Base-by-base conservation (phyloP, 179 eudicot species). In the Sideroxylon spinosum region DNA sequence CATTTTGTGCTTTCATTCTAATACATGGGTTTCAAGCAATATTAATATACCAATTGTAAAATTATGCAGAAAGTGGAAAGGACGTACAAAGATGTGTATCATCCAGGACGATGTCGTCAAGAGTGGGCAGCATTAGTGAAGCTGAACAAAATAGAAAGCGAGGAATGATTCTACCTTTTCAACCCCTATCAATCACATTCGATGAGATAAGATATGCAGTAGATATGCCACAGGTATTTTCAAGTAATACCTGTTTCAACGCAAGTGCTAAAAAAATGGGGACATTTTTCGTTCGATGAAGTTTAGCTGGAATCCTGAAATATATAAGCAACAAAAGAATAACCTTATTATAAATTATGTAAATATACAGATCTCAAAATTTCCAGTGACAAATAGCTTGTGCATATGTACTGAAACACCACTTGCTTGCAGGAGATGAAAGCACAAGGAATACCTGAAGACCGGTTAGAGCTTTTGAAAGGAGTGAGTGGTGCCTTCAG, bases 401-500 rank as follows among this genome's bases (percentile, higher is more conserved):
- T 60, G 9, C 6, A 49, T n/a, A 50, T 50, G 63, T 10, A 23
- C 19, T 22, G 29, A 22, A 52, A 37, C 64, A 7, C n/a, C 25
- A 55, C 65, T 72, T 44, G 11, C 62, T 68, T 78, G 62, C 85
- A 89, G 92, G 97, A 89, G 83, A 92, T 92, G 91, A 92, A 87
- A 79, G 80, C 85, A 56, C 87, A 87, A 79, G 97, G 93, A 25
- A 81, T 87, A 63, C 75, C 82, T 32, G 90, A 89, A 77, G 90
- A 87, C 17, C 76, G 84, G 29, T 80, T 92, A 62, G 88, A 85
- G 72, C 91, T 92, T 78, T 66, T 92, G 71, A 92, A 89, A 78
- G 91, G 93, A n/a, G 92, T 90, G 4, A 92, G 89, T 71, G 97
- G 97, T 72, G 89, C 94, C 22, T 90, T 92, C 22, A 81, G 91